Conservation (phyloP, 768 basidiomycete genomes). For the Hydnomerulius pinastri region DNA sequence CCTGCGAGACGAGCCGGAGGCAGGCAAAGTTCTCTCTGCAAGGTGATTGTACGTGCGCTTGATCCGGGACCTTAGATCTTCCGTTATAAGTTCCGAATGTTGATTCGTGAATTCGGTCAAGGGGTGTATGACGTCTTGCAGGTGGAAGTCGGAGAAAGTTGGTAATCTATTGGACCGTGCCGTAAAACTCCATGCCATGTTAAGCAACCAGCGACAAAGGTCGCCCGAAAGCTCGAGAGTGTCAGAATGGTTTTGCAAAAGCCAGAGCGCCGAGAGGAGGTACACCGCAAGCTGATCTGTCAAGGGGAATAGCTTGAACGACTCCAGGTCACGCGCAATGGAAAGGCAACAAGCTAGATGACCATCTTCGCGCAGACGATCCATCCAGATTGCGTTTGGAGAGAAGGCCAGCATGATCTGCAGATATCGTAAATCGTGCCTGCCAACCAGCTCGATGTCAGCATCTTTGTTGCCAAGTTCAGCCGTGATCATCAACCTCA, state of each 20-base stretch:
- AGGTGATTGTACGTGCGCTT: not conserved
- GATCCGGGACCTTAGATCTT: not conserved
- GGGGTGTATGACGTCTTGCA: slow-evolving; percentile 2
- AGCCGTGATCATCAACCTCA: not conserved
- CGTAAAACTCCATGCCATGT: slow-evolving; percentile 6
- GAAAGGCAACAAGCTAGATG: slow-evolving; percentile 2
- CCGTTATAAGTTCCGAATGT: not conserved
- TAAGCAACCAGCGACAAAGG: slow-evolving; percentile 4
- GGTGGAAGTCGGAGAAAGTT: not conserved
- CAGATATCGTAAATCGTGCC: slow-evolving; percentile 7
- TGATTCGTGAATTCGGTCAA: slow-evolving; percentile 1
- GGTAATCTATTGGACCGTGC: not conserved
- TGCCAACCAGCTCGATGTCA: slow-evolving; percentile 1
- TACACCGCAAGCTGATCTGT: slow-evolving; percentile 10
- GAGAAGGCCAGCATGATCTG: slow-evolving; percentile 7
- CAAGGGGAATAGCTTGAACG: slow-evolving; percentile 3
- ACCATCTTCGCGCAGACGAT: slow-evolving; percentile 1
- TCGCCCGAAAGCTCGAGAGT: not conserved
- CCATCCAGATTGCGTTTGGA: slow-evolving; percentile 1
- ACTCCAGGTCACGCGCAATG: slow-evolving; percentile 2
- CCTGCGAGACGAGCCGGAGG: not conserved
- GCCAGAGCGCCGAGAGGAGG: slow-evolving; percentile 2
- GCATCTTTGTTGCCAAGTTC: not conserved
- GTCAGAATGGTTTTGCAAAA: not conserved
- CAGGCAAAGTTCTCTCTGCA: not conserved